Evolutionary conservation across 1,284 basidiomycete species (phyloP), one percentile per base, ranked within the genome.

Genomic region (Cutaneotrichosporon mucoides): DNA sequence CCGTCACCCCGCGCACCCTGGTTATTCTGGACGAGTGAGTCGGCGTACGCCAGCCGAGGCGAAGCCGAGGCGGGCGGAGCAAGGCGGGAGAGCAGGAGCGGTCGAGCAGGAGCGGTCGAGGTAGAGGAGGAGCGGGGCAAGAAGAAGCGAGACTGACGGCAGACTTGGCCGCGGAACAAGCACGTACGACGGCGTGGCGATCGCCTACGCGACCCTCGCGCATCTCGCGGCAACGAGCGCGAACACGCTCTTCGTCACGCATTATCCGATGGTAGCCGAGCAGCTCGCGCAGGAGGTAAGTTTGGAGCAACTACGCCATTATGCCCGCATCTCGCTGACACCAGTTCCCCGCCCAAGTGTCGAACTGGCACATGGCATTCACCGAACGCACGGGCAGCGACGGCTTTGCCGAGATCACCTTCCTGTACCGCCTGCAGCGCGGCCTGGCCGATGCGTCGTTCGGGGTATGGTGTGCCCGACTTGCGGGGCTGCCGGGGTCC

Each of bases 211-310:
- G 1, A 88, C 88, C 0, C 79, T 95, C 52, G 84, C 89, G 52
- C 84, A 92, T 60, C 81, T 95, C 3, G 82, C 88, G 2, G 76
- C 74, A 0, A 82, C 82, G 34, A 83, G 82, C 63, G 88, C 88
- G 79, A 89, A 88, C 73, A 91, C 90, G 0, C 78, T 95, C n/a
- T 96, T 96, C 74, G 92, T 95, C 66, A 96, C 92, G 0, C 92
- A 96, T 72, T 96, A 94, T 69, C 92, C 92, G 1, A 80, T 74
- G 51, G 72, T 80, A 0, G 79, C 78, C 1, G 71, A 76, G 43
- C 77, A 80, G 56, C 86, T 67, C 79, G 92, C 56, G 84, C 87
- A 57, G 78, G 82, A 56, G 84, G 73, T 77, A 24, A 16, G 67
- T 84, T 15, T 9, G 8, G 10, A 79, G 35, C 24, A 24, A 24